phyloP scores from a whole-genome alignment of 139 green algal genomes.

The Chlamydomonas sphaeroides region DNA sequence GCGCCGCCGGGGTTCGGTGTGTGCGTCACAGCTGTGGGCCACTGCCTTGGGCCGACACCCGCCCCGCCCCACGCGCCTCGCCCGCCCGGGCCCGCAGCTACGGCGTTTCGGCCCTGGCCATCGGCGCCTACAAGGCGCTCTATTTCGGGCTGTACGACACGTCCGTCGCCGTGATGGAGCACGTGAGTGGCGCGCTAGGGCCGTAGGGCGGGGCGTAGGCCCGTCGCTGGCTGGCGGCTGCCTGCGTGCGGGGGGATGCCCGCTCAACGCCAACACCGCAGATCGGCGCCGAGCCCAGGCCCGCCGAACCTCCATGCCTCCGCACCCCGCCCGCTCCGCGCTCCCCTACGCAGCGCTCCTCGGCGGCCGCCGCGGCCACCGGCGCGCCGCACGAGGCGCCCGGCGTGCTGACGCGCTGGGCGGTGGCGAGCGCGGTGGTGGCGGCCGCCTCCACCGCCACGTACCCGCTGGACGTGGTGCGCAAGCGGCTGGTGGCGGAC shows the following conservation, averaged over 20 bases:
- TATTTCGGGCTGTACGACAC: conserved; percentile 65
- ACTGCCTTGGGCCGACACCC: too few relatives aligned
- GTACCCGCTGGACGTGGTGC: conserved; percentile 53
- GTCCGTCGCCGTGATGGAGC: neutral
- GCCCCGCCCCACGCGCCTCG: too few relatives aligned
- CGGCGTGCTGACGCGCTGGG: conserved; percentile 11
- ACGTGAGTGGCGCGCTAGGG: conserved; percentile 1
- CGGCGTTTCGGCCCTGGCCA: conserved; percentile 38
- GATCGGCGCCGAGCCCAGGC: too few relatives aligned
- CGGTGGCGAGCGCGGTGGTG: conserved; percentile 36
- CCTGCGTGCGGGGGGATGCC: too few relatives aligned
- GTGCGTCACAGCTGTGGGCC: too few relatives aligned
- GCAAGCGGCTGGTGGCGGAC: conserved; percentile 58
- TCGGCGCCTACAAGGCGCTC: conserved; percentile 59
- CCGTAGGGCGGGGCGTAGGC: too few relatives aligned
- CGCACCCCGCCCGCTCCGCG: too few relatives aligned
- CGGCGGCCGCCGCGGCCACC: neutral
- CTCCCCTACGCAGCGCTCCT: neutral
- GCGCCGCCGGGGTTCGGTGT: too few relatives aligned
- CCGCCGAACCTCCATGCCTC: too few relatives aligned
- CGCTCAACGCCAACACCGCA: too few relatives aligned
- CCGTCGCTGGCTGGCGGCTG: too few relatives aligned
- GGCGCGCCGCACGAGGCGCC: neutral
- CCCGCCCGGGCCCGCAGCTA: too few relatives aligned
- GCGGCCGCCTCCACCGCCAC: conserved; percentile 37